Conservation (phyloP, 306 rosid genomes). For the Acacia crassicarpa region DNA sequence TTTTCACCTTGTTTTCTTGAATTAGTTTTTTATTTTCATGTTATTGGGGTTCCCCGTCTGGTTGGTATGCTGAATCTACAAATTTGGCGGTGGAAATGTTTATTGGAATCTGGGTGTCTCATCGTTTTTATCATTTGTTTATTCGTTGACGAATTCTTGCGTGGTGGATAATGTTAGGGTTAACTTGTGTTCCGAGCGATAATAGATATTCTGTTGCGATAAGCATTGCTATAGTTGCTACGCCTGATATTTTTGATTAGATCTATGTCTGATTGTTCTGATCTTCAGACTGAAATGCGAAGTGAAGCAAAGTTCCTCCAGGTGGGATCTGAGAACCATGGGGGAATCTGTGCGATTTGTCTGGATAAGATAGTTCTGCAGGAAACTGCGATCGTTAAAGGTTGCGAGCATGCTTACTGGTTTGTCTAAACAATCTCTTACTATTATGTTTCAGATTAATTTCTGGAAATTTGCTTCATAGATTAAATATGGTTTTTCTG, state of each 20-base stretch:
- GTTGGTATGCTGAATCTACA: not conserved
- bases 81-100: not conserved
- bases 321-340: constrained; percentile 44
- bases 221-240: not conserved
- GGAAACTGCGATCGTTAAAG: constrained; percentile 81
- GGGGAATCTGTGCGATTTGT: constrained; percentile 66
- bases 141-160: not conserved
- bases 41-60: not conserved
- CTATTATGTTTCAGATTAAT: not conserved
- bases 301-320: constrained; percentile 31
- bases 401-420: constrained; percentile 88
- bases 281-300: constrained; percentile 47
- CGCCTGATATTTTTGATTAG: not conserved
- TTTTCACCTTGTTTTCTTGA: not conserved
- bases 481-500: constrained; percentile 14
- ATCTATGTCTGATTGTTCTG: constrained; percentile 13
- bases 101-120: not conserved
- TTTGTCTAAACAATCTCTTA: constrained; percentile 46
- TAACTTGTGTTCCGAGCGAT: not conserved
- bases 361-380: constrained; percentile 62
- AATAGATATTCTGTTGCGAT: not conserved
- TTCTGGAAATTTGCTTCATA: constrained; percentile 9
- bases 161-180: not conserved
- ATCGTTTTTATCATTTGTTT: not conserved
- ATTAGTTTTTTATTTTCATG: not conserved